These are phyloP conservation scores for Nothophoma quercina DNA, from an alignment of 2,329 filamentous ascomycete species.

Conservation along the genomic window DNA sequence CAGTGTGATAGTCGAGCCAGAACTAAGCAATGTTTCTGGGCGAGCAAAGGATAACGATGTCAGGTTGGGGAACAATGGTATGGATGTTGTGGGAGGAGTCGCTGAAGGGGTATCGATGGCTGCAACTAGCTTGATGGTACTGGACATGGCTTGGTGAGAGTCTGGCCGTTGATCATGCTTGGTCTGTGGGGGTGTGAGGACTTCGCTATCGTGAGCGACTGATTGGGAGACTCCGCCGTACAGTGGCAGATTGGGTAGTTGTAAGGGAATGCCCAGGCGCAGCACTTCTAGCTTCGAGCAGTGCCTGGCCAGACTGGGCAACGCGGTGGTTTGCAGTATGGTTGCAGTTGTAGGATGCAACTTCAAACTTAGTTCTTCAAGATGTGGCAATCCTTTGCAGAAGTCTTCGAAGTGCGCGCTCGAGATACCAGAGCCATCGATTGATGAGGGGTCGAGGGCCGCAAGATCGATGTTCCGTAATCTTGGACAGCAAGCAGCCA, in stretches of 20 bases:
- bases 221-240: slow-evolving; percentile 4
- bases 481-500: slow-evolving; percentile 32
- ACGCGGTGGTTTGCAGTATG: slow-evolving; percentile 32
- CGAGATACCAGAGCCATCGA: slow-evolving; percentile 40
- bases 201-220: slow-evolving; percentile 13
- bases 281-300: slow-evolving; percentile 37
- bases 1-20: slow-evolving; percentile 28
- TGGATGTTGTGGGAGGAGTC: background rate
- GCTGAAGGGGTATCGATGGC: background rate
- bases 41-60: slow-evolving; percentile 40
- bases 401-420: slow-evolving; percentile 38
- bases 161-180: slow-evolving; percentile 5
- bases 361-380: slow-evolving; percentile 36
- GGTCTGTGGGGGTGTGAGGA: slow-evolving; percentile 16
- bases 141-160: slow-evolving; percentile 17
- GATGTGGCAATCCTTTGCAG: slow-evolving; percentile 31
- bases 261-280: slow-evolving; percentile 36
- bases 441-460: slow-evolving; percentile 34
- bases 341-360: slow-evolving; percentile 36
- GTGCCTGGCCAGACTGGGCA: slow-evolving; percentile 37
- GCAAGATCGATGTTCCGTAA: slow-evolving; percentile 39
- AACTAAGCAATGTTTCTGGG: slow-evolving; percentile 36
- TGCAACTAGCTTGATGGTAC: background rate
- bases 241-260: slow-evolving; percentile 31
- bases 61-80: slow-evolving; percentile 35